Conservation (phyloP, 768 basidiomycete genomes). For the Podaxis carcinomalis region DNA sequence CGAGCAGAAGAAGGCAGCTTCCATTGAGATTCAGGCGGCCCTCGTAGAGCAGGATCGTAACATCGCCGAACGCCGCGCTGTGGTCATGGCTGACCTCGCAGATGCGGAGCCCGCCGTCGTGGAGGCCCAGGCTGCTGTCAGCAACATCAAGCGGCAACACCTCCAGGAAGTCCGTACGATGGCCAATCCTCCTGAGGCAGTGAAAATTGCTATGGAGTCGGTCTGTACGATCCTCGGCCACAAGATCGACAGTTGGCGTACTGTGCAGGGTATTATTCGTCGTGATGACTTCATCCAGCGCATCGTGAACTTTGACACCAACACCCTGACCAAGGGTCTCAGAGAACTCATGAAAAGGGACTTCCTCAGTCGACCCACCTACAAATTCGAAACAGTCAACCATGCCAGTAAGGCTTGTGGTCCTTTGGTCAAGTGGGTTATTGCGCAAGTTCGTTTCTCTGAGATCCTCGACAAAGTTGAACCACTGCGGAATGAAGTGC, state of each 20-base stretch:
- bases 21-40: constrained; percentile 92
- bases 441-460: constrained; percentile 95
- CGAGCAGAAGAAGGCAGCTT: constrained; percentile 95
- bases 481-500: constrained; percentile 92
- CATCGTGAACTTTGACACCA: constrained; percentile 95
- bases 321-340: constrained; percentile 78
- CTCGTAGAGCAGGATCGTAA: constrained; percentile 86
- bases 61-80: constrained; percentile 82
- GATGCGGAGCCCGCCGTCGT: constrained; percentile 97
- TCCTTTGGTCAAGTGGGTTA: constrained; percentile 96
- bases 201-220: constrained; percentile 98
- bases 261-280: constrained; percentile 93
- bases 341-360: constrained; percentile 92
- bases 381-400: constrained; percentile 93
- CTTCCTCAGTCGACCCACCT: constrained; percentile 85
- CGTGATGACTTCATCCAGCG: constrained; percentile 95
- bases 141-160: constrained; percentile 93
- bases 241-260: constrained; percentile 95
- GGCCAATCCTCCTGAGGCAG: constrained; percentile 97
- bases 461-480: constrained; percentile 97
- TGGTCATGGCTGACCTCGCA: constrained; percentile 93
- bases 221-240: constrained; percentile 95
- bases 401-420: constrained; percentile 96
- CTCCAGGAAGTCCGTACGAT: constrained; percentile 96
- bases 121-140: constrained; percentile 94